Percentiles rank a stretch among this genome's conserved stretches.
phyloP scores from a whole-genome alignment of 495 filamentous ascomycete species.

The Halenospora varia region DNA sequence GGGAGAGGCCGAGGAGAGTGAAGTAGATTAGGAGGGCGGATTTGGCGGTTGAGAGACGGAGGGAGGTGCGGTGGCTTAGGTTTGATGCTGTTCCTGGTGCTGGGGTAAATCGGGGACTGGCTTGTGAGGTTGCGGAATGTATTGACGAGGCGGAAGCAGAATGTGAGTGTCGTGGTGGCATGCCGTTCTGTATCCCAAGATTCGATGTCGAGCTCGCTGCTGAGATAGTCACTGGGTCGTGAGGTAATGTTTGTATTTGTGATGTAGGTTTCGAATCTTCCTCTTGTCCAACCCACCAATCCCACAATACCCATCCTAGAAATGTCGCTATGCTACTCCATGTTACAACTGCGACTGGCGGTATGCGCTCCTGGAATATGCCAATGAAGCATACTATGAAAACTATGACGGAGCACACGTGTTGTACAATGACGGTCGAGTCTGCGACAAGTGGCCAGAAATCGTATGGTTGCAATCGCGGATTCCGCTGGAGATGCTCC shows the following conservation, averaged over 20 bases:
- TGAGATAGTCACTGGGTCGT: slow-evolving; percentile 25
- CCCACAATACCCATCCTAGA: slow-evolving; percentile 87
- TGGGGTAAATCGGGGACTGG: slow-evolving; percentile 23
- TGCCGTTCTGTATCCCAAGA: slow-evolving; percentile 26
- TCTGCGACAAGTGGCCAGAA: slow-evolving; percentile 97
- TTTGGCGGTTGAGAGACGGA: slow-evolving; percentile 62
- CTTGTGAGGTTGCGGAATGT: slow-evolving; percentile 14
- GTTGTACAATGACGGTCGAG: slow-evolving; percentile 94
- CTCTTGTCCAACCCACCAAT: slow-evolving; percentile 73
- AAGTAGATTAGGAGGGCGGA: slow-evolving; percentile 93
- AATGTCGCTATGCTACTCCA: slow-evolving; percentile 80
- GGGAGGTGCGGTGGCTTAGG: slow-evolving; percentile 58
- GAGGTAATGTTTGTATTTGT: slow-evolving; percentile 29
- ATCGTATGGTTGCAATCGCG: slow-evolving; percentile 89
- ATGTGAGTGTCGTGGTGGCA: slow-evolving; percentile 27
- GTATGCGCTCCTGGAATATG: slow-evolving; percentile 80
- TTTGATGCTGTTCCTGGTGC: slow-evolving; percentile 18
- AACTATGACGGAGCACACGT: slow-evolving; percentile 89
- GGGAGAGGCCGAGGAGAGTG: slow-evolving; percentile 82
- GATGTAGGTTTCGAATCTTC: slow-evolving; percentile 31
- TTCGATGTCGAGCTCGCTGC: slow-evolving; percentile 40
- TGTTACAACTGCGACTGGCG: slow-evolving; percentile 79
- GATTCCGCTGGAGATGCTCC: slow-evolving; percentile 93
- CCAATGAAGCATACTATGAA: slow-evolving; percentile 92
- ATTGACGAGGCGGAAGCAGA: slow-evolving; percentile 26